phyloP scores from a whole-genome alignment of 2,329 filamentous ascomycete genomes.

The Hysterium pulicare region DNA sequence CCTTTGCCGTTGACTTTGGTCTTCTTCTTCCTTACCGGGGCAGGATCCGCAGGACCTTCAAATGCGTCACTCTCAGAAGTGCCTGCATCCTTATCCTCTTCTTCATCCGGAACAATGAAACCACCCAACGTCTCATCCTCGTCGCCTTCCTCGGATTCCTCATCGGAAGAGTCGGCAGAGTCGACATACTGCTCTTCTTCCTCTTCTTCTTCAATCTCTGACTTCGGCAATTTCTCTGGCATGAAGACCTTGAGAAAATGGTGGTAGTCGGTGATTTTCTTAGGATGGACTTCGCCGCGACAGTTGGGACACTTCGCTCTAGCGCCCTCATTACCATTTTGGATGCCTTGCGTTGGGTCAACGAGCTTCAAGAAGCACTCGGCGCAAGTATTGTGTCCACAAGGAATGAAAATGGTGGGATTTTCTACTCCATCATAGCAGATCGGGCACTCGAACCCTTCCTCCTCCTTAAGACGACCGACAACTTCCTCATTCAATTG shows the following conservation, averaged over 20 bases:
- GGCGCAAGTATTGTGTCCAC: conserved; percentile 74
- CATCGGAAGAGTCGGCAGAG: conserved; percentile 19
- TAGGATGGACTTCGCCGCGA: conserved; percentile 62
- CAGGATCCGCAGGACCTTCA: conserved; percentile 20
- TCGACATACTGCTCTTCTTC: conserved; percentile 41
- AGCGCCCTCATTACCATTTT: conserved; percentile 55
- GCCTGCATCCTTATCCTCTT: conserved; percentile 33
- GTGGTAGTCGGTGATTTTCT: conserved; percentile 68
- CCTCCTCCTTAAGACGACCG: conserved; percentile 58
- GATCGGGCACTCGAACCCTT: conserved; percentile 73
- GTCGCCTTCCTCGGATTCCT: conserved; percentile 33
- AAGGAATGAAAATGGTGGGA: conserved; percentile 75
- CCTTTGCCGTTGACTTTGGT: conserved; percentile 45
- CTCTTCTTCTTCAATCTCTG: conserved; percentile 33
- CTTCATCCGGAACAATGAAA: conserved; percentile 55
- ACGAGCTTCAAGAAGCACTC: conserved; percentile 70
- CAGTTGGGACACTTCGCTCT: conserved; percentile 72
- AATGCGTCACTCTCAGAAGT: conserved; percentile 20
- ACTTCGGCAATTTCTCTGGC: conserved; percentile 47
- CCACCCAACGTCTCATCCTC: conserved; percentile 46
- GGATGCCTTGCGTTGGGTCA: conserved; percentile 58
- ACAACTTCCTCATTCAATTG: conserved; percentile 60
- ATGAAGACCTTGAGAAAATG: conserved; percentile 72
- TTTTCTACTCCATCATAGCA: conserved; percentile 75
- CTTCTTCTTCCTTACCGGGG: conserved; percentile 27